These are phyloP conservation scores for Colletotrichum simmondsii DNA, from an alignment of 2,329 filamentous ascomycete species.

Conservation along the genomic window DNA sequence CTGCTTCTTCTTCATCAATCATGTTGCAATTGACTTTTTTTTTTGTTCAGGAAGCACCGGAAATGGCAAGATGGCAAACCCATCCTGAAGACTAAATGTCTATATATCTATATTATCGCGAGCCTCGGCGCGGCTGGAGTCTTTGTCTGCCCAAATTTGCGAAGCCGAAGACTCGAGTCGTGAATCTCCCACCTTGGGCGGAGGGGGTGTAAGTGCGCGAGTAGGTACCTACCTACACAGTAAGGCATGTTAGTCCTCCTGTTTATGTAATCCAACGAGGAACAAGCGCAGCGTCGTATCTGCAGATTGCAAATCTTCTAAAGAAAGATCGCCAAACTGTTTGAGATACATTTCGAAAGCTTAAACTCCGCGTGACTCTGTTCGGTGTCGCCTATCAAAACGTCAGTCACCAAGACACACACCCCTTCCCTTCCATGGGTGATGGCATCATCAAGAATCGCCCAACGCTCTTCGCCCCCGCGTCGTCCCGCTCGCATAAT, in stretches of 20 bases:
- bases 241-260: too few relatives aligned
- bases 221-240: too few relatives aligned
- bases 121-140: not conserved
- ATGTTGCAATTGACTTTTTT: not conserved
- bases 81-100: not conserved
- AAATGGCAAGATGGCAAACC: not conserved
- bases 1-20: not conserved
- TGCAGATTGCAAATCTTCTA: constrained; percentile 1
- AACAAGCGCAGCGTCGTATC: not conserved
- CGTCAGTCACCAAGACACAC: not conserved
- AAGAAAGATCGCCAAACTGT: constrained; percentile 4
- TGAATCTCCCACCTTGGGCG: too few relatives aligned
- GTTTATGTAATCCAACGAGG: not conserved
- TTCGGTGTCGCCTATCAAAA: not conserved
- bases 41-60: not conserved
- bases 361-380: not conserved
- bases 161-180: too few relatives aligned
- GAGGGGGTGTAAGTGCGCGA: too few relatives aligned
- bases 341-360: constrained; percentile 14
- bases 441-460: not conserved
- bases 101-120: not conserved
- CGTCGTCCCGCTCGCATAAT: constrained; percentile 7
- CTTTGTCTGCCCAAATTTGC: too few relatives aligned
- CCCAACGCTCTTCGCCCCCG: not conserved
- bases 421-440: too few relatives aligned